Percentiles rank a stretch among this genome's conserved stretches.
phyloP scores from a whole-genome alignment of 1,284 basidiomycete species.

The Irpex sp. region DNA sequence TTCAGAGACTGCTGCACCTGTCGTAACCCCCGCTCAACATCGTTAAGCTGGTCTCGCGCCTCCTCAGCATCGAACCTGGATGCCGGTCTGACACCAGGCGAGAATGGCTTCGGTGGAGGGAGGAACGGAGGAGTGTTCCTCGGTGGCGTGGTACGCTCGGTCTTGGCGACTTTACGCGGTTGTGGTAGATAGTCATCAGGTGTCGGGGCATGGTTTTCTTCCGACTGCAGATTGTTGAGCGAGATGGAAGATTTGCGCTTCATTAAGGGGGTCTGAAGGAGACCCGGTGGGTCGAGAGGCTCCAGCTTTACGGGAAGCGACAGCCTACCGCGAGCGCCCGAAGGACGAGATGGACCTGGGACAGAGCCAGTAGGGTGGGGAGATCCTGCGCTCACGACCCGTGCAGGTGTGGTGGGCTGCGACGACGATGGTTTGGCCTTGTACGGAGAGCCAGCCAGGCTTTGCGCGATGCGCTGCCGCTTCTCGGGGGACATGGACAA shows the following conservation, averaged over 20 bases:
- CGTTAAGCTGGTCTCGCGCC: conserved; percentile 18
- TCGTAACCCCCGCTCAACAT: conserved; percentile 26
- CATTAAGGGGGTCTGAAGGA: background rate
- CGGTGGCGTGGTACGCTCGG: background rate
- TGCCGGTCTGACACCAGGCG: background rate
- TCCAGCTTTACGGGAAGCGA: background rate
- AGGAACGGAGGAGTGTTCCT: background rate
- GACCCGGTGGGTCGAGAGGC: background rate
- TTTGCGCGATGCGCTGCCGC: background rate
- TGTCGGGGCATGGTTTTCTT: background rate
- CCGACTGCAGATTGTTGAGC: background rate
- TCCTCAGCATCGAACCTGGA: conserved; percentile 3
- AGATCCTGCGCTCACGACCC: background rate
- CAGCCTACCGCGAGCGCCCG: background rate
- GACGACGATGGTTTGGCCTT: background rate
- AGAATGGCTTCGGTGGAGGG: background rate
- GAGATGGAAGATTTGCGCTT: background rate
- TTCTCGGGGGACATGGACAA: background rate
- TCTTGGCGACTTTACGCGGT: background rate
- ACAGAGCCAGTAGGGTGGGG: background rate
- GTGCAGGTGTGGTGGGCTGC: background rate
- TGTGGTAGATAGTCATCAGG: background rate
- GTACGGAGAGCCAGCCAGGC: background rate
- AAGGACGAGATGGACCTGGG: background rate
- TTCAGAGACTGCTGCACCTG: conserved; percentile 19